Percentiles rank a stretch among this genome's conserved stretches.
Evolutionary conservation across 2,329 filamentous ascomycete species (phyloP).

Genomic region (Coniella vitis): DNA sequence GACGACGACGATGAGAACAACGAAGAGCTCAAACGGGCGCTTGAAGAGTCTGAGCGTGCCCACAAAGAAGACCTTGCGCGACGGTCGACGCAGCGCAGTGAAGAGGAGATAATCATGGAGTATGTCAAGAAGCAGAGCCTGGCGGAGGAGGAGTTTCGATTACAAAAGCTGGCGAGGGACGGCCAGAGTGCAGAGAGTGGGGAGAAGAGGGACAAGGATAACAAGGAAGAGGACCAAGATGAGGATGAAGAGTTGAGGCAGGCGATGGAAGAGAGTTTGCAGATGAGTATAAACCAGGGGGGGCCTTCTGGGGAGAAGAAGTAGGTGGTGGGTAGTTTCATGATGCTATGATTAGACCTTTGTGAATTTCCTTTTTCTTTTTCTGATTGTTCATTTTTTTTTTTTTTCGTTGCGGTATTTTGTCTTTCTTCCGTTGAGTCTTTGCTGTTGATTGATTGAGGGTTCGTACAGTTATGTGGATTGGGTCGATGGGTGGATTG

Average conservation of each 20-base stretch:
- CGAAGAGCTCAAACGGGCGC: constrained; percentile 38
- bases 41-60: constrained; percentile 40
- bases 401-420: no score
- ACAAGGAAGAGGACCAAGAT: constrained; percentile 32
- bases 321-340: no score
- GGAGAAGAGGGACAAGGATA: constrained; percentile 15
- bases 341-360: no score
- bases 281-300: constrained; percentile 25
- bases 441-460: no score
- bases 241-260: constrained; percentile 47
- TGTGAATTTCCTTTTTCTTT: no score
- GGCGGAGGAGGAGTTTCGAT: constrained; percentile 53
- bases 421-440: no score
- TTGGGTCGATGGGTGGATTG: no score
- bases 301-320: constrained; percentile 17
- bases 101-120: constrained; percentile 69
- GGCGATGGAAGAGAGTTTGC: constrained; percentile 51
- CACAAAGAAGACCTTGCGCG: constrained; percentile 37
- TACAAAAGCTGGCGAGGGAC: neutral
- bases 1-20: constrained; percentile 32
- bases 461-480: no score
- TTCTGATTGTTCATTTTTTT: no score
- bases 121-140: constrained; percentile 73
- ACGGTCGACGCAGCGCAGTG: constrained; percentile 34
- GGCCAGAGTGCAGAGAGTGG: neutral